Evolutionary conservation across 2,329 filamentous ascomycete genomes (phyloP), one percentile per base, ranked within the genome.

Genomic region (Cytospora leucostoma): DNA sequence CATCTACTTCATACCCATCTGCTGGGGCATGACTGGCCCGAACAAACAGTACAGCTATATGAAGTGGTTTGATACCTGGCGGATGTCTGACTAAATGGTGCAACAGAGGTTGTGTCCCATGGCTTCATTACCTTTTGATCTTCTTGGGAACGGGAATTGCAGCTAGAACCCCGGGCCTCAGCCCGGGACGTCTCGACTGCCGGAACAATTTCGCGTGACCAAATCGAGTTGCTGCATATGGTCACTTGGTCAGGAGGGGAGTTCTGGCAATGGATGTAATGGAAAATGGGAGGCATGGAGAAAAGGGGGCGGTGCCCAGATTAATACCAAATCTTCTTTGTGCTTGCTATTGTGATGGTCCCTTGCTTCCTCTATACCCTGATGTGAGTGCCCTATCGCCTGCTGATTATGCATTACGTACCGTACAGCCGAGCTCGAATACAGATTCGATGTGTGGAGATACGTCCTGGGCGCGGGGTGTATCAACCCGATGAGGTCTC

Each of bases 61-160:
- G 80, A 96, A 92, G 82, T 99, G 95, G 95, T 90, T 97, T 70
- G 85, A 88, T 68, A 86, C 80, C 68, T 99, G 94, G 94, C 89
- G 86, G 73, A 90, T 97, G 71, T 87, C 88, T 52, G 92, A 95
- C 72, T 86, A 74, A 69, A 59, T 19, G 44, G 27, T 37, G n/a
- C 34, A 12, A 44, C 27, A 27, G 12, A 38, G 19, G 2, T n/a
- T n/a, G 19, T 15, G 19, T 21, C 8, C 11, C 7, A 32, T 55
- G 49, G 44, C 19, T 35, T 58, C 47, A 21, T 54, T 60, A 33
- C 21, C 21, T 34, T 21, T 59, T 21, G 53, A 44, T 19, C 47
- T 51, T 50, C 17, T 38, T 32, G 32, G 51, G 21, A 33, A 33
- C 32, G 50, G 40, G 13, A 35, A 47, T 51, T 38, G 27, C 34